phyloP scores from a whole-genome alignment of 202 grass and related monocot species.

The Eragrostis tef region DNA sequence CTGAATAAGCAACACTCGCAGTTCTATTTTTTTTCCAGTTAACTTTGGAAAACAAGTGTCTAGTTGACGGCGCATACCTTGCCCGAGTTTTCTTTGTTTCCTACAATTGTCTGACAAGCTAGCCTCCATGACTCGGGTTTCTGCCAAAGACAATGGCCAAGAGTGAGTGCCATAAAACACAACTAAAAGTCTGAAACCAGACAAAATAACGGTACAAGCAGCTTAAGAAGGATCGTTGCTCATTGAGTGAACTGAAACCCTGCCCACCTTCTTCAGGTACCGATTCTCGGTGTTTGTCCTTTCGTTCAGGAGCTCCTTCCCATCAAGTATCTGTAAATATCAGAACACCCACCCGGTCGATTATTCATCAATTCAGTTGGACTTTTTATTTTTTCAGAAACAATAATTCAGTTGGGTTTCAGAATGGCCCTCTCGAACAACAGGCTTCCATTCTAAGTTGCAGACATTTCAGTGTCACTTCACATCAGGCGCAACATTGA shows the following conservation, averaged over 20 bases:
- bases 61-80: slow-evolving; percentile 51
- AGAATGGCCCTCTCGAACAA: neutral
- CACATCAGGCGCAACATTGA: neutral
- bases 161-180: neutral
- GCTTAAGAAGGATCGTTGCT: neutral
- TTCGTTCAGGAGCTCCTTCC: slow-evolving; percentile 74
- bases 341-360: neutral
- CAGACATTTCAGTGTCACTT: neutral
- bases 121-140: slow-evolving; percentile 92
- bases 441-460: neutral
- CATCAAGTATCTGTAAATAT: slow-evolving; percentile 69
- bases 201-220: neutral
- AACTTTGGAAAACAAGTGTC: neutral
- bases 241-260: neutral
- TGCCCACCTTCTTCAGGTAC: slow-evolving; percentile 75
- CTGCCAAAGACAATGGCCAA: slow-evolving; percentile 31
- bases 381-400: neutral
- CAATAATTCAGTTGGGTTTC: neutral
- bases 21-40: neutral
- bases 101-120: slow-evolving; percentile 90
- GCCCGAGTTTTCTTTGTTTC: slow-evolving; percentile 92
- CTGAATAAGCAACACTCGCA: neutral
- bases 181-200: neutral
- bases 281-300: slow-evolving; percentile 70
- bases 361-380: slow-evolving; percentile 27